Percentiles rank a stretch among this genome's conserved stretches.
These are phyloP conservation scores for Elasticomyces elasticus DNA, from an alignment of 495 filamentous ascomycete genomes.

Conservation along the genomic window DNA sequence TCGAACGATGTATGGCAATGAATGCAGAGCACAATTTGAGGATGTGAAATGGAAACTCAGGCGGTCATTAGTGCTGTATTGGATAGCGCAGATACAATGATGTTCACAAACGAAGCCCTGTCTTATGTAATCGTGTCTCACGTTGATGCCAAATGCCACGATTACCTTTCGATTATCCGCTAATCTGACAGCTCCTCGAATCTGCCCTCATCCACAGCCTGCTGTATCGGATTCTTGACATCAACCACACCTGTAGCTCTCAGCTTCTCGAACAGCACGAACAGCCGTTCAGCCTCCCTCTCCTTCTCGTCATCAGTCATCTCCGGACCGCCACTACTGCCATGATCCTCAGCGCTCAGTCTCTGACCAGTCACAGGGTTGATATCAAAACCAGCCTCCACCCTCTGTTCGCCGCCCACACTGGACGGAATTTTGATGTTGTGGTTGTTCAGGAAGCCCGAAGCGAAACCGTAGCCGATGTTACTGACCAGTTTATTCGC, in stretches of 20 bases:
- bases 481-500: constrained; percentile 33
- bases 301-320: constrained; percentile 93
- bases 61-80: no score
- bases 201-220: constrained; percentile 64
- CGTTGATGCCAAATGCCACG: background rate
- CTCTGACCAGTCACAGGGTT: constrained; percentile 91
- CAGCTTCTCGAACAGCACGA: constrained; percentile 88
- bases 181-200: constrained; percentile 51
- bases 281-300: constrained; percentile 81
- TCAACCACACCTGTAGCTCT: constrained; percentile 73
- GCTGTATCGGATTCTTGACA: constrained; percentile 74
- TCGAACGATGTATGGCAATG: no score
- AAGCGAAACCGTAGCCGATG: constrained; percentile 74
- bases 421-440: constrained; percentile 65
- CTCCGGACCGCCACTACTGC: constrained; percentile 42
- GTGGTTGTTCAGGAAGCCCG: constrained; percentile 75
- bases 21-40: no score
- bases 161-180: background rate
- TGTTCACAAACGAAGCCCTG: no score
- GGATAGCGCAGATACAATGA: no score
- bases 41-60: no score
- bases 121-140: background rate
- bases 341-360: constrained; percentile 49
- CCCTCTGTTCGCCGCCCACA: constrained; percentile 31
- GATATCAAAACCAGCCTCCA: constrained; percentile 34